Evolutionary conservation across 208 protist genomes (phyloP).

Genomic region (Crithidia bombi): DNA sequence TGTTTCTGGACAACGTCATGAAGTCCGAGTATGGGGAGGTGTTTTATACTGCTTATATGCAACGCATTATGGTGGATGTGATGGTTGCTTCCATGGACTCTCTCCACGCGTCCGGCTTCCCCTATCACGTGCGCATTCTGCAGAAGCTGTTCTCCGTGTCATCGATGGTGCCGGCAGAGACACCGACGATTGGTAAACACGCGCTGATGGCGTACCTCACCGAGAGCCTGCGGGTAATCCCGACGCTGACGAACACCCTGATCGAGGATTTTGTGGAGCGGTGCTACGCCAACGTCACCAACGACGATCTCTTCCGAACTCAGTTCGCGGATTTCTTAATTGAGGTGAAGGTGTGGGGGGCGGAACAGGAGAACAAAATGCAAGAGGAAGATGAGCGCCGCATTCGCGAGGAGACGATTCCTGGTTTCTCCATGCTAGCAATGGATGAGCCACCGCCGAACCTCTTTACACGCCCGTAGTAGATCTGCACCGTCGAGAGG

Average conservation of each 20-base stretch:
- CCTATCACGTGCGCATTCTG: constrained; percentile 74
- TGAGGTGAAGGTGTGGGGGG: constrained; percentile 86
- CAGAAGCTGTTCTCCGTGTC: constrained; percentile 76
- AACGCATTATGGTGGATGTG: constrained; percentile 83
- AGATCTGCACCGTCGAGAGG: neutral
- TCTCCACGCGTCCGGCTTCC: constrained; percentile 83
- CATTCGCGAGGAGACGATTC: constrained; percentile 54
- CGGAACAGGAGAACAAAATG: constrained; percentile 85
- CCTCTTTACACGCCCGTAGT: constrained; percentile 17
- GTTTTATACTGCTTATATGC: constrained; percentile 81
- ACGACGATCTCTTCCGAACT: constrained; percentile 50
- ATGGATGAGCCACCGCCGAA: constrained; percentile 22
- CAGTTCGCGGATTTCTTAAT: constrained; percentile 85
- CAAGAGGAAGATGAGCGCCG: constrained; percentile 69
- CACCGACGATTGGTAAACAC: constrained; percentile 57
- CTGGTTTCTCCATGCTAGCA: constrained; percentile 44
- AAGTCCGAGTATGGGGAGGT: constrained; percentile 56
- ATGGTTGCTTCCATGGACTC: constrained; percentile 84
- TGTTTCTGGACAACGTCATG: constrained; percentile 89
- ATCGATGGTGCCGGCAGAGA: constrained; percentile 51
- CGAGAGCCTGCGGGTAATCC: constrained; percentile 63
- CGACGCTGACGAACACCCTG: constrained; percentile 57
- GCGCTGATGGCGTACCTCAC: constrained; percentile 61
- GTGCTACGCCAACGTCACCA: constrained; percentile 51
- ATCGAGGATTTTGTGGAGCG: constrained; percentile 59